These are phyloP conservation scores for Lepidopterella palustris DNA, from an alignment of 495 filamentous ascomycete genomes.

Conservation along the genomic window DNA sequence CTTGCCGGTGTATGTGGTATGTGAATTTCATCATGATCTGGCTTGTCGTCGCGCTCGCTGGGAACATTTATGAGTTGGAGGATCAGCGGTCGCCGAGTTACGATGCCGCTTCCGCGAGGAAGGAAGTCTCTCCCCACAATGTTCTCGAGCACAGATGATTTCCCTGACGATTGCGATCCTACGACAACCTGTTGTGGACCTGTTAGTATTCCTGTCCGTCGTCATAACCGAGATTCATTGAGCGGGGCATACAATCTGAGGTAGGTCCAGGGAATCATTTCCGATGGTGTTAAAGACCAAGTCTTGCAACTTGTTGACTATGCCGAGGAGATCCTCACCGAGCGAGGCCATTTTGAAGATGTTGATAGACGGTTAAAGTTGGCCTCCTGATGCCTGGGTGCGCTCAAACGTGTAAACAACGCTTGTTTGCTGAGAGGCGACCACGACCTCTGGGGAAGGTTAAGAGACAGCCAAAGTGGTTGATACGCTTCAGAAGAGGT, in stretches of 20 bases:
- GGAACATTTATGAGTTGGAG: constrained; percentile 97
- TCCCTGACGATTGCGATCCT: constrained; percentile 95
- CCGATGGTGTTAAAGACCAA: constrained; percentile 99
- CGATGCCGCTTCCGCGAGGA: constrained; percentile 92
- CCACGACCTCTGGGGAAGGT: neutral
- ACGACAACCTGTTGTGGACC: constrained; percentile 71
- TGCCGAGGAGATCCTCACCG: constrained; percentile 85
- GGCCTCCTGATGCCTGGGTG: constrained; percentile 13
- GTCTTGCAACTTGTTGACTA: constrained; percentile 96
- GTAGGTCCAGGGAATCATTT: constrained; percentile 93
- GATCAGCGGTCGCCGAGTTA: constrained; percentile 88
- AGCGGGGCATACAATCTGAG: constrained; percentile 78
- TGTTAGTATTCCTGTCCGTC: constrained; percentile 11
- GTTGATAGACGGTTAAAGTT: constrained; percentile 4
- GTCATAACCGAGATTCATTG: neutral
- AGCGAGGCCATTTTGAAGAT: constrained; percentile 54
- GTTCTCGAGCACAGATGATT: constrained; percentile 98
- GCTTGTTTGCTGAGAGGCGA: neutral
- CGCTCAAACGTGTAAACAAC: constrained; percentile 19
- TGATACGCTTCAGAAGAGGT: neutral
- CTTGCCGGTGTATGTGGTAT: constrained; percentile 63
- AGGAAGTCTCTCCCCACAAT: constrained; percentile 97
- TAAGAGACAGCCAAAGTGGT: neutral
- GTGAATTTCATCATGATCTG: constrained; percentile 58
- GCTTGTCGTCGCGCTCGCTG: constrained; percentile 62